Base-by-base conservation (phyloP, 805 yeast genomes). In the Kuraishia hungarica region DNA sequence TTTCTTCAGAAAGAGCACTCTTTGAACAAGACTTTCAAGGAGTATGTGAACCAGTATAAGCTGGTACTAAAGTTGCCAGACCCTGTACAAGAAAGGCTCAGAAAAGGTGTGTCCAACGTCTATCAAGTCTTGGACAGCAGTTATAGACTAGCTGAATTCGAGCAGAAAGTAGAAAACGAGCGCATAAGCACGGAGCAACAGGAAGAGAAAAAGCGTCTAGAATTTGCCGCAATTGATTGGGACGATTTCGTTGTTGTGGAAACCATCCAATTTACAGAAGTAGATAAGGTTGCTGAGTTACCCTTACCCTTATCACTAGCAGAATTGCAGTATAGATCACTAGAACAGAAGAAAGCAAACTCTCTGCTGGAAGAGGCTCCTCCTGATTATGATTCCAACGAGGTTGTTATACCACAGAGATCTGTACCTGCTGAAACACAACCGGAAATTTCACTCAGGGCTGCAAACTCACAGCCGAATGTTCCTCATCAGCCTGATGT, bases 201-300 rank as follows among this genome's bases (percentile, higher is more conserved):
- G 58, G 66, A 54, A 53, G 67, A 64, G 50, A 60, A 66, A 50
- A 76, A 79, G 47, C 76, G 76, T 56, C 60, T 82, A 4, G 84
- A 79, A 48, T 89, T 78, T 69, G 89, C 92, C 0, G 79, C 87
- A 10, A 84, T 90, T 22, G 91, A 92, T 69, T 93, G 99, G 99
- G 84, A 84, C 55, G 89, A 87, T 58, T 93, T 92, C 64, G 74
- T 77, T 1, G 74, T 89, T 19, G 86, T 89, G 7, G 89, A 84
- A 52, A 82, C 85, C 1, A 74, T 91, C 15, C 82, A 77, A 52
- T 86, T 90, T 60, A 80, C 81, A 17, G 83, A 81, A 1, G 68
- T 80, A 6, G 91, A 85, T 65, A 74, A 77, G 57, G 80, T 77
- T 11, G 76, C 81, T 3, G 86, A 82, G 53, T 69, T 84, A 53